A percentile compares a stretch with the other conserved stretches of the same genome.
Evolutionary conservation across 306 rosid genomes (phyloP).

Genomic region (Geum urbanum): DNA sequence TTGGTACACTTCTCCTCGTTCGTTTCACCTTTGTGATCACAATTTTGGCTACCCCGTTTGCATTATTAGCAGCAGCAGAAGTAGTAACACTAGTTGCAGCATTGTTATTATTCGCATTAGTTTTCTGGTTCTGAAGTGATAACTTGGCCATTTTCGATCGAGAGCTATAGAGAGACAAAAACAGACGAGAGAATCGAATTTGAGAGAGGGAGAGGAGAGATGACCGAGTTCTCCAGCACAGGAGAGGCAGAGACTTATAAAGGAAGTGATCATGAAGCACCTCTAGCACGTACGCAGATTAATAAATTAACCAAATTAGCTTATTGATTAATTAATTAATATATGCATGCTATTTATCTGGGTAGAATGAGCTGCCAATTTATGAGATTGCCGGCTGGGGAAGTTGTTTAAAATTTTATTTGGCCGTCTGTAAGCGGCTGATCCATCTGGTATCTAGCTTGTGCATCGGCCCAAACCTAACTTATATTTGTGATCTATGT

Average conservation of each 20-base stretch:
- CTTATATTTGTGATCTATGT: neutral
- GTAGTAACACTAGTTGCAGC: neutral
- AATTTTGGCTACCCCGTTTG: neutral
- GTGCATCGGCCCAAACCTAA: neutral
- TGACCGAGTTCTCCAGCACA: constrained; percentile 23
- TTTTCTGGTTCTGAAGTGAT: constrained; percentile 36
- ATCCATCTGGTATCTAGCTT: neutral
- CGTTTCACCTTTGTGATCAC: constrained; percentile 42
- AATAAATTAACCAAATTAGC: neutral
- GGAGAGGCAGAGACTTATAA: constrained; percentile 17
- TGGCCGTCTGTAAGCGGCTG: constrained; percentile 12
- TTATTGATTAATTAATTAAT: neutral
- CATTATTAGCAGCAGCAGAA: neutral
- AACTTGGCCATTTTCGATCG: constrained; percentile 45
- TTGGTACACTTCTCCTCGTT: constrained; percentile 57
- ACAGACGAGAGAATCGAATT: neutral
- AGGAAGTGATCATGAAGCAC: neutral
- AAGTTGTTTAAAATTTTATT: neutral
- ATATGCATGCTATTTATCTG: neutral
- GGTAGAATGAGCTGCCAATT: constrained; percentile 22
- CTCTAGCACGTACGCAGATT: neutral
- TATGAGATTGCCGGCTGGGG: constrained; percentile 6
- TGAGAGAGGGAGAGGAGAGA: neutral
- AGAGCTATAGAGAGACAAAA: neutral
- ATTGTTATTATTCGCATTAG: constrained; percentile 18